Evolutionary conservation across 106 monocot genomes (phyloP).

Genomic region (Allium fistulosum): DNA sequence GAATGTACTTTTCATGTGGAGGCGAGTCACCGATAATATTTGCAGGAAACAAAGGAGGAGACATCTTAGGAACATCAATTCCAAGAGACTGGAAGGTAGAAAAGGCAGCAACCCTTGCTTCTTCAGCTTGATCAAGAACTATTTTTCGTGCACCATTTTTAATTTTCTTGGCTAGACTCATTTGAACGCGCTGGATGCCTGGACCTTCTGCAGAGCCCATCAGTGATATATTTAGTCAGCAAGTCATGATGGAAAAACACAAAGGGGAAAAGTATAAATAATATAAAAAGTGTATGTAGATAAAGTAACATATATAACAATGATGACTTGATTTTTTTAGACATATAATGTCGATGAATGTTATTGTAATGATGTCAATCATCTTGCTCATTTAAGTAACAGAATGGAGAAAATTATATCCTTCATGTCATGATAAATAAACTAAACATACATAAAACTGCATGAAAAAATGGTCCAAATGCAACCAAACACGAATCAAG

Average conservation of each 20-base stretch:
- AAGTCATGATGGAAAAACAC: not conserved
- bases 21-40: constrained; percentile 15
- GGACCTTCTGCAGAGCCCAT: constrained; percentile 32
- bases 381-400: too few species aligned
- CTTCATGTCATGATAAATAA: too few species aligned
- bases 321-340: too few species aligned
- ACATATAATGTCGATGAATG: too few species aligned
- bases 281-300: too few species aligned
- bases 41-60: constrained; percentile 18
- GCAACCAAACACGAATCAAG: too few species aligned
- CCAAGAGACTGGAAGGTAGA: constrained; percentile 86
- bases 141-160: constrained; percentile 95
- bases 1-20: constrained; percentile 5
- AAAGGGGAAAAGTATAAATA: not conserved
- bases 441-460: too few species aligned
- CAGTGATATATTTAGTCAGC: constrained; percentile 3
- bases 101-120: constrained; percentile 84
- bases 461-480: too few species aligned
- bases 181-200: constrained; percentile 48
- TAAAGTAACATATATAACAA: too few species aligned
- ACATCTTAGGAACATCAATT: constrained; percentile 67
- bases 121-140: constrained; percentile 92
- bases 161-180: constrained; percentile 92
- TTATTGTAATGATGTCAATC: too few species aligned
- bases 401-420: too few species aligned